Conservation (phyloP, 1,284 basidiomycete species). For the Trichosporon asahii region DNA sequence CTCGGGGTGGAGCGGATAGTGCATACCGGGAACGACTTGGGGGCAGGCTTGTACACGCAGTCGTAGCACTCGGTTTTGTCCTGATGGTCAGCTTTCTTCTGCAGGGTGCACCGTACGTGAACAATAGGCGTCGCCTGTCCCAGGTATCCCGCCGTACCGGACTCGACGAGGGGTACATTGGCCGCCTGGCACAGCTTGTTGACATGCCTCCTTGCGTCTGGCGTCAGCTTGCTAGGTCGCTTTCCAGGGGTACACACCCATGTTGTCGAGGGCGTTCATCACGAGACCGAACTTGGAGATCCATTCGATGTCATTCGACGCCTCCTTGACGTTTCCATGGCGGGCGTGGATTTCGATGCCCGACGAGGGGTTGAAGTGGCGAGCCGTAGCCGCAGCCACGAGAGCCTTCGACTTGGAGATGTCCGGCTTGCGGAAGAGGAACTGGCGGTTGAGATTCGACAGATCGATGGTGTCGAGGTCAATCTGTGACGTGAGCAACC, state of each 20-base stretch:
- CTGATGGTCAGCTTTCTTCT: constrained; percentile 51
- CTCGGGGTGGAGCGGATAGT: constrained; percentile 97
- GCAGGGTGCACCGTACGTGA: constrained; percentile 40
- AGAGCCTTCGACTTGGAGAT: constrained; percentile 94
- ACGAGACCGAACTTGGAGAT: constrained; percentile 88
- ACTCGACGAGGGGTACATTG: constrained; percentile 86
- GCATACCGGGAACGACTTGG: constrained; percentile 95
- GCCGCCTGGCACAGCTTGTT: constrained; percentile 97
- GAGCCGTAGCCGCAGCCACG: constrained; percentile 85
- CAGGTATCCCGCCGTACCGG: constrained; percentile 91
- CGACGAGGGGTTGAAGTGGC: constrained; percentile 75
- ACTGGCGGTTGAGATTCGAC: constrained; percentile 96
- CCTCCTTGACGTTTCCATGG: constrained; percentile 93
- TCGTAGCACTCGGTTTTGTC: constrained; percentile 87
- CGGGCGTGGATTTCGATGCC: constrained; percentile 78
- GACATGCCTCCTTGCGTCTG: constrained; percentile 84
- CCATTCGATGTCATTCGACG: constrained; percentile 85
- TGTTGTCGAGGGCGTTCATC: constrained; percentile 93
- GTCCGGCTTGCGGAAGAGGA: constrained; percentile 95
- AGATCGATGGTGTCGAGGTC: constrained; percentile 99
- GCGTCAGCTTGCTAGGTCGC: constrained; percentile 1
- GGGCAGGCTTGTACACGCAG: constrained; percentile 81
- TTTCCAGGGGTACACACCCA: constrained; percentile 59
- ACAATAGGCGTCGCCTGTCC: constrained; percentile 64
- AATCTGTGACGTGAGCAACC: constrained; percentile 55